Conservation (phyloP, 2,329 filamentous ascomycete genomes). For the Scedosporium dehoogii region DNA sequence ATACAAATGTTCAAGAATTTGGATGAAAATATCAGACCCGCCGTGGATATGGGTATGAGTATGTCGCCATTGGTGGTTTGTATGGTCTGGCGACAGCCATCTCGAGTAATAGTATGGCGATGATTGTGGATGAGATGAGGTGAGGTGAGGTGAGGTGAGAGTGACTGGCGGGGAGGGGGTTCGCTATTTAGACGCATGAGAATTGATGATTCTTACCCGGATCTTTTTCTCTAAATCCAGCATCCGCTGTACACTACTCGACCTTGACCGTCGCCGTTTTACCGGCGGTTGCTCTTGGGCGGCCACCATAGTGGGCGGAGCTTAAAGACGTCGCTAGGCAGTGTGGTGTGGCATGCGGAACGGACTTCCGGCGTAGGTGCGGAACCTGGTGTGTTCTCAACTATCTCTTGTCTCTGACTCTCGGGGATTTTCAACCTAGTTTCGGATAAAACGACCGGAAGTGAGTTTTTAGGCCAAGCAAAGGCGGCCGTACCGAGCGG, state of each 20-base stretch:
- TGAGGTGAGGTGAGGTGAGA: neutral
- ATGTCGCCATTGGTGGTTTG: neutral
- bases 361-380: slow-evolving; percentile 1
- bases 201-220: neutral
- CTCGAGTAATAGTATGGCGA: neutral
- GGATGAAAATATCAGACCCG: neutral
- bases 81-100: neutral
- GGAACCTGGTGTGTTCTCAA: neutral
- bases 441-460: slow-evolving; percentile 1
- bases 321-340: neutral
- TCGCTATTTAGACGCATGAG: neutral
- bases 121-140: neutral
- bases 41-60: neutral
- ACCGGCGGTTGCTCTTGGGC: neutral
- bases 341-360: neutral
- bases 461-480: neutral
- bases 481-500: neutral
- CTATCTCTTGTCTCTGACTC: neutral
- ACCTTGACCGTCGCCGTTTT: slow-evolving; percentile 1
- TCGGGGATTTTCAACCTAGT: neutral
- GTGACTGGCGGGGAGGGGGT: neutral
- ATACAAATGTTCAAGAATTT: neutral
- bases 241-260: slow-evolving; percentile 6
- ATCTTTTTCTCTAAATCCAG: slow-evolving; percentile 6
- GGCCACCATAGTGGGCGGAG: neutral